Evolutionary conservation across 2,329 filamentous ascomycete genomes (phyloP), one percentile per base, ranked within the genome.

Genomic region (Sporothrix luriei): DNA sequence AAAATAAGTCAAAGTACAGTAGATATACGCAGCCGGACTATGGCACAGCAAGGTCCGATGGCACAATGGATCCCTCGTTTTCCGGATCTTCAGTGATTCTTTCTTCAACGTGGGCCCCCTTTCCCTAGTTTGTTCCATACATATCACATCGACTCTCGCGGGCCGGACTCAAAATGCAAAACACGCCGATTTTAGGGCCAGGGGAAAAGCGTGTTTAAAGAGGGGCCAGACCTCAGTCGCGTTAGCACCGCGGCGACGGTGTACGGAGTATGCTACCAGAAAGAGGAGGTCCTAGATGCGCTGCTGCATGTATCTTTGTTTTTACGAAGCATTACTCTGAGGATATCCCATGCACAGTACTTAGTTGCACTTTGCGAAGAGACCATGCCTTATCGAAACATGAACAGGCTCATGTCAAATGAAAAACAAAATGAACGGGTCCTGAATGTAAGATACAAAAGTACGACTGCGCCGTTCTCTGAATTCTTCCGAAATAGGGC

Each of bases 101-200:
- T 33, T 33, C 33, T 33, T 33, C 5, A 33, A 33, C 33, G 6
- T 33, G 33, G 1, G 3, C 29, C 29, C 29, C 29, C 29, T 33
- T 4, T 16, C 52, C 33, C 54, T 26, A 38, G 16, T n/a, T 51
- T n/a, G 26, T 52, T 19, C 24, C 10, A 51, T 24, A n/a, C n/a
- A n/a, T 33, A 2, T 29, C 24, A 29, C 14, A 14, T 49, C 59
- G 51, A 9, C 4, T 24, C 43, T 33, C 43, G 61, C 43, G 24
- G 40, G 43, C 33, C 61, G 43, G 61, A 6, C 19, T 7, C 40
- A 40, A 26, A 51, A 61, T 61, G 54, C 29, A 64, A 62, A 68
- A 68, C 48, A n/a, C 29, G 49, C 67, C 55, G 33, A 46, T 52
- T 62, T 62, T 62, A 62, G 67, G 43, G 43, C 55, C 54, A 54